phyloP scores from a whole-genome alignment of 352 stramenopile species.

The Globisporangium yorkense region DNA sequence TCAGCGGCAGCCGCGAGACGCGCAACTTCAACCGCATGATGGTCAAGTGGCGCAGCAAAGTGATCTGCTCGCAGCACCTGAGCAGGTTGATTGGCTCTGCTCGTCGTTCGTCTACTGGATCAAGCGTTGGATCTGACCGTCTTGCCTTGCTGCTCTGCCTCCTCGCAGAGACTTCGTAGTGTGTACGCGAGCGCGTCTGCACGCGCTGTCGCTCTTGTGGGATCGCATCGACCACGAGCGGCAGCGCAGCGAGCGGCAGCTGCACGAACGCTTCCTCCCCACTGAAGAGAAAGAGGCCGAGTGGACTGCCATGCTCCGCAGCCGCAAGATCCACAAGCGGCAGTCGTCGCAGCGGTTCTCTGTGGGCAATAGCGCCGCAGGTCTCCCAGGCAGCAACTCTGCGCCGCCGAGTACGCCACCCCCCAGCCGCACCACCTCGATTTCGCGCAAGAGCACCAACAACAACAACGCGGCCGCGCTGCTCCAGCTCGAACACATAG shows the following conservation, averaged over 20 bases:
- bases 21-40: constrained; percentile 77
- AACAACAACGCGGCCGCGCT: constrained; percentile 13
- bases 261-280: constrained; percentile 20
- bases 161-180: constrained; percentile 29
- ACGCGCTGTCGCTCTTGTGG: constrained; percentile 55
- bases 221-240: constrained; percentile 61
- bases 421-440: neutral
- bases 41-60: constrained; percentile 62
- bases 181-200: constrained; percentile 50
- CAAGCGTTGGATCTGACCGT: neutral
- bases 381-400: neutral
- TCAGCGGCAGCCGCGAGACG: constrained; percentile 44
- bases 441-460: constrained; percentile 3
- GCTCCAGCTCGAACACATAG: constrained; percentile 40
- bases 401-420: constrained; percentile 3
- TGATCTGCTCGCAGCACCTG: constrained; percentile 60
- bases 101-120: neutral
- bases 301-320: constrained; percentile 11
- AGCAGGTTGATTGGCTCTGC: constrained; percentile 17
- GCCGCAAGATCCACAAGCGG: constrained; percentile 9
- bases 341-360: neutral
- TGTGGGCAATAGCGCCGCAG: constrained; percentile 2
- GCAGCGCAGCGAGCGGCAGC: constrained; percentile 48
- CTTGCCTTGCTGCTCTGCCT: neutral
- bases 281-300: constrained; percentile 37